These are phyloP conservation scores for Primulina huaijiensis DNA, from an alignment of 257 asterid species.

Conservation along the genomic window DNA sequence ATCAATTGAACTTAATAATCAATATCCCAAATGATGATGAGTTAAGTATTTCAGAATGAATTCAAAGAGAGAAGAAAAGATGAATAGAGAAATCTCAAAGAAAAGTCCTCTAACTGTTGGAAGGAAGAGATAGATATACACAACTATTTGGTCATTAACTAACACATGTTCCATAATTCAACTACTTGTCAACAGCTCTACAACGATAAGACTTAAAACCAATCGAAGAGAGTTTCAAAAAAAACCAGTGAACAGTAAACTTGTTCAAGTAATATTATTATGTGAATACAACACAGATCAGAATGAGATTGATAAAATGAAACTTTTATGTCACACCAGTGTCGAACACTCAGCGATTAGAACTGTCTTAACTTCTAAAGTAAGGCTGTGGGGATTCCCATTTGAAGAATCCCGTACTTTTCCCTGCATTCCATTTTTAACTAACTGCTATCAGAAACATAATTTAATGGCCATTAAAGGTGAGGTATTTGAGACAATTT, in stretches of 20 bases:
- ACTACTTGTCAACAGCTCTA: not conserved
- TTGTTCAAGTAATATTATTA: not conserved
- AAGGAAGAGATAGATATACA: not conserved
- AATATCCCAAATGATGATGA: constrained; percentile 8
- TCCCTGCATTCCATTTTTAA: constrained; percentile 1
- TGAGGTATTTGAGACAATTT: not conserved
- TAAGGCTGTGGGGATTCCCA: not conserved
- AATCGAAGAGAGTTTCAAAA: not conserved
- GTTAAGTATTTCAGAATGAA: not conserved
- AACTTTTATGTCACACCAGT: not conserved
- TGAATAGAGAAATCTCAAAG: constrained; percentile 4
- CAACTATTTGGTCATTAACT: not conserved
- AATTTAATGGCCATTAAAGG: not conserved
- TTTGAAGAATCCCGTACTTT: not conserved
- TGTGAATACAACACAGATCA: not conserved
- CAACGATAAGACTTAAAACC: constrained; percentile 7
- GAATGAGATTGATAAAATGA: not conserved
- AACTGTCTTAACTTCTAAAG: not conserved
- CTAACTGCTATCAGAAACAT: not conserved
- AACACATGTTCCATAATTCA: not conserved
- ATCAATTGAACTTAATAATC: constrained; percentile 28
- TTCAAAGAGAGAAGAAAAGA: not conserved
- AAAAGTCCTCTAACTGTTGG: not conserved
- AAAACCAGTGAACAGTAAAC: not conserved
- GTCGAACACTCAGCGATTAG: not conserved